These are phyloP conservation scores for Penicillium robsamsonii DNA, from an alignment of 495 filamentous ascomycete genomes.

Conservation along the genomic window DNA sequence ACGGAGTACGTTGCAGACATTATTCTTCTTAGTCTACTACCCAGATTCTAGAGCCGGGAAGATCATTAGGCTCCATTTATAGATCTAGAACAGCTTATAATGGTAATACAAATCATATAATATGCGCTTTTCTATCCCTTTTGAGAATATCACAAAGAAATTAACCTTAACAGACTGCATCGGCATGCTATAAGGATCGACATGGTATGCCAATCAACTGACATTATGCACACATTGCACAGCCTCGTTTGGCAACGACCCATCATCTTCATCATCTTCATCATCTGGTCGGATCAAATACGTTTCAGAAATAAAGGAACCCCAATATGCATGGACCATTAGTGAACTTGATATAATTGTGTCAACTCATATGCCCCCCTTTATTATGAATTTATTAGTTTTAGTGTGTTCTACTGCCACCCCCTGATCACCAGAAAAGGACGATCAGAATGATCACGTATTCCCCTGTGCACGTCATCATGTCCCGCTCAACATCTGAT, in stretches of 20 bases:
- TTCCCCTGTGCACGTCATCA: neutral
- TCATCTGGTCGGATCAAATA: constrained; percentile 1
- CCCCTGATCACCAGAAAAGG: constrained; percentile 3
- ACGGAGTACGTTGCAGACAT: neutral
- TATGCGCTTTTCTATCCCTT: neutral
- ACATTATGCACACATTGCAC: constrained; percentile 11
- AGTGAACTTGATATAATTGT: neutral
- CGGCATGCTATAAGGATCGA: neutral
- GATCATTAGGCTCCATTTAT: neutral
- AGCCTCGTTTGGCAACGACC: constrained; percentile 10
- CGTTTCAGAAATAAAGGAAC: constrained; percentile 13
- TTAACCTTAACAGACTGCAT: neutral
- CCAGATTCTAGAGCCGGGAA: constrained; percentile 2
- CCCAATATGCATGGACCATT: neutral
- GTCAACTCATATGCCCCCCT: neutral
- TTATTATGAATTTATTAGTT: neutral
- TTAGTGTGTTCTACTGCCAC: neutral
- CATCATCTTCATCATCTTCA: neutral
- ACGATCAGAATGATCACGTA: constrained; percentile 1
- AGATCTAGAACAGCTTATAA: neutral
- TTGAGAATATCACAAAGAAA: neutral
- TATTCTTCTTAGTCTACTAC: neutral
- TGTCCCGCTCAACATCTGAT: too few relatives aligned
- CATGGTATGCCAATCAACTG: neutral
- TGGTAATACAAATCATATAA: neutral